Conservation (phyloP, 495 filamentous ascomycete genomes). For the Thermochaetoides thermophila region DNA sequence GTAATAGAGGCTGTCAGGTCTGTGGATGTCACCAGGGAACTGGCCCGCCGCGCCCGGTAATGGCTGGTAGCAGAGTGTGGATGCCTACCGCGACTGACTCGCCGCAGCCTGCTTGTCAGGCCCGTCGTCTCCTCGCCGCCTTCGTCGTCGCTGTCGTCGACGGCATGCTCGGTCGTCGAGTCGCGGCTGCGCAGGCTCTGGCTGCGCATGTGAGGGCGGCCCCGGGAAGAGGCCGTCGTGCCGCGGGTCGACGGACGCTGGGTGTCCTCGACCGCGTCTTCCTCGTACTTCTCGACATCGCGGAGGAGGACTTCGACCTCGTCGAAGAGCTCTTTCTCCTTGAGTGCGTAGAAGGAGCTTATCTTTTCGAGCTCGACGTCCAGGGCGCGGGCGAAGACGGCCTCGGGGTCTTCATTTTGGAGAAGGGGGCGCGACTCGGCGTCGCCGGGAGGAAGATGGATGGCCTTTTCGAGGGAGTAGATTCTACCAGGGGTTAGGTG, state of each 20-base stretch:
- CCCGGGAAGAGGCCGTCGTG: constrained; percentile 6
- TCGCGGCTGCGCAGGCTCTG: constrained; percentile 24
- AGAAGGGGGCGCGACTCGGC: constrained; percentile 77
- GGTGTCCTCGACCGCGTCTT: constrained; percentile 39
- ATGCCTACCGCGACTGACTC: constrained; percentile 14
- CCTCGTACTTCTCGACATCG: constrained; percentile 60
- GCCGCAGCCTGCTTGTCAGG: constrained; percentile 29
- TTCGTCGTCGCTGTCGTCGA: constrained; percentile 48
- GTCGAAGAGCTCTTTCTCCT: constrained; percentile 70
- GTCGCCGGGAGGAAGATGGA: constrained; percentile 45
- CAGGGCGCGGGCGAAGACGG: constrained; percentile 60
- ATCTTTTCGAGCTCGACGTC: constrained; percentile 91
- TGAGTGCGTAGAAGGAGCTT: constrained; percentile 71
- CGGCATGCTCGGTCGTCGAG: constrained; percentile 35
- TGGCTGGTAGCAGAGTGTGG: too few species aligned
- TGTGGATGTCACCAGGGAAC: constrained; percentile 10
- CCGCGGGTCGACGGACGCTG: constrained; percentile 15
- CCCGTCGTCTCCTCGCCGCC: constrained; percentile 47
- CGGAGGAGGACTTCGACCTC: constrained; percentile 62
- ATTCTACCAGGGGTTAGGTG: constrained; percentile 64
- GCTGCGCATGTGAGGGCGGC: constrained; percentile 15
- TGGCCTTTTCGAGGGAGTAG: constrained; percentile 77
- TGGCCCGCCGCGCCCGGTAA: constrained; percentile 31
- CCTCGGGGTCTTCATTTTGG: constrained; percentile 53
- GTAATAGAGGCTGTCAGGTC: constrained; percentile 43